Evolutionary conservation across 768 basidiomycete species (phyloP).

Genomic region (Podaxis sp.): DNA sequence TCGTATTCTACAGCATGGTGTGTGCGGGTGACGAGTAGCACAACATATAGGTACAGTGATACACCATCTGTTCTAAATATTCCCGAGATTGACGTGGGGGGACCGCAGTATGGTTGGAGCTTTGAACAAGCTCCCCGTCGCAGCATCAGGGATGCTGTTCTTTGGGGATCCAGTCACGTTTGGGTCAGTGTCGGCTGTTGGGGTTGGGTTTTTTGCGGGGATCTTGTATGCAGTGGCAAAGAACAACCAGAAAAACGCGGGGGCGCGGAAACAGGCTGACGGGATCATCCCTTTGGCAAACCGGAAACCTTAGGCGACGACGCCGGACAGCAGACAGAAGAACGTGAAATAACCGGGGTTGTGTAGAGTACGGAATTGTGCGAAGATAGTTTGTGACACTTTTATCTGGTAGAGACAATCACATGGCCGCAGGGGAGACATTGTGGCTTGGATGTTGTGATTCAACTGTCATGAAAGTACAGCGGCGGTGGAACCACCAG

Average conservation of each 20-base stretch:
- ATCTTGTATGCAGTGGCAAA: conserved; percentile 92
- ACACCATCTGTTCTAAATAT: neutral
- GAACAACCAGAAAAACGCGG: conserved; percentile 85
- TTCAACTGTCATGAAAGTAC: neutral
- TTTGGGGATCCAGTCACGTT: conserved; percentile 89
- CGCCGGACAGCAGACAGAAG: conserved; percentile 18
- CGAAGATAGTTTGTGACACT: conserved; percentile 1
- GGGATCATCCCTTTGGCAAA: conserved; percentile 62
- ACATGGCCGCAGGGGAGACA: conserved; percentile 19
- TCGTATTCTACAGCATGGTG: conserved; percentile 99
- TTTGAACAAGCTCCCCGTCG: conserved; percentile 95
- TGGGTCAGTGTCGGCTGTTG: conserved; percentile 86
- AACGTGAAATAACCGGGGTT: conserved; percentile 16
- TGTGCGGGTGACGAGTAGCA: conserved; percentile 91
- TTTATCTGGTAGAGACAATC: conserved; percentile 22
- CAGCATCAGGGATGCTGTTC: conserved; percentile 97
- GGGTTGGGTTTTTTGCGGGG: conserved; percentile 89
- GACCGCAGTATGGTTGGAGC: conserved; percentile 88
- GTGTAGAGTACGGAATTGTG: neutral
- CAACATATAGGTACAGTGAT: conserved; percentile 84
- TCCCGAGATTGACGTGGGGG: conserved; percentile 13
- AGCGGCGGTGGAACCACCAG: neutral
- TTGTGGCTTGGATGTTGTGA: neutral
- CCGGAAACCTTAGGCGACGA: conserved; percentile 39
- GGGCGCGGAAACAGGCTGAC: conserved; percentile 51